Base-by-base conservation (phyloP, 1,139 yeast species). In the Saccharomyces uvarum region DNA sequence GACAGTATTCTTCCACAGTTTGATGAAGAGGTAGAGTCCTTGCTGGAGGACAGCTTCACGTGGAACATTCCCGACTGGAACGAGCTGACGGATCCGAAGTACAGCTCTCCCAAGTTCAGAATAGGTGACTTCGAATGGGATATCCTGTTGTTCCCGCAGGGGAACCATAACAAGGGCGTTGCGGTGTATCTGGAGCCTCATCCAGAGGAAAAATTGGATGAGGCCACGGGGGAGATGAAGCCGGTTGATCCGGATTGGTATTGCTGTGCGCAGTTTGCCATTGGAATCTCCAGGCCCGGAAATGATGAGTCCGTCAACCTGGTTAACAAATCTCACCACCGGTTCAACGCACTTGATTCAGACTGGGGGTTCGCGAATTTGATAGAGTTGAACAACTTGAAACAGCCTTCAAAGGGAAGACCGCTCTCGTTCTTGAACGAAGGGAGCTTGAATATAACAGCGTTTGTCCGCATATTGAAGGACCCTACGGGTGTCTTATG, bases 291-390 rank as follows among this genome's bases (percentile, higher is more conserved):
- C 82, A 88, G 88, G 66, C 96, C 97, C 1, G 67, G 61, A 2
- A 73, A 76, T 9, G 82, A 84, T 62, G 86, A 93, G 0, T 71
- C 77, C 7, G 75, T 81, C 24, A 83, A 80, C 65, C 76, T 83
- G 42, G 74, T 80, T n/a, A 83, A 81, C 63, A 77, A 80, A n/a
- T 86, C 97, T 0, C 80, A 80, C 56, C 97, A 90, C 67, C 76
- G 99, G 58, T 93, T 89, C 71, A 82, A 77, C 63, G 75, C 82
- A 16, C 77, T 78, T 53, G 96, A 88, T 57, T 80, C 89, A 1
- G 99, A 93, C 70, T 93, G 99, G 99, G 99, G 99, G 31, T 93
- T 93, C 70, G 81, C 91, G 5, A 83, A 84, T 54, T 84, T 90
- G 64, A 75, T 83, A 44, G 93, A 86, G 54, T 66, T 81, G 19